A percentile compares a stretch with the other conserved stretches of the same genome.
Conservation (phyloP, 2,329 filamentous ascomycete genomes). For the Phyllosticta paracitricarpa region DNA sequence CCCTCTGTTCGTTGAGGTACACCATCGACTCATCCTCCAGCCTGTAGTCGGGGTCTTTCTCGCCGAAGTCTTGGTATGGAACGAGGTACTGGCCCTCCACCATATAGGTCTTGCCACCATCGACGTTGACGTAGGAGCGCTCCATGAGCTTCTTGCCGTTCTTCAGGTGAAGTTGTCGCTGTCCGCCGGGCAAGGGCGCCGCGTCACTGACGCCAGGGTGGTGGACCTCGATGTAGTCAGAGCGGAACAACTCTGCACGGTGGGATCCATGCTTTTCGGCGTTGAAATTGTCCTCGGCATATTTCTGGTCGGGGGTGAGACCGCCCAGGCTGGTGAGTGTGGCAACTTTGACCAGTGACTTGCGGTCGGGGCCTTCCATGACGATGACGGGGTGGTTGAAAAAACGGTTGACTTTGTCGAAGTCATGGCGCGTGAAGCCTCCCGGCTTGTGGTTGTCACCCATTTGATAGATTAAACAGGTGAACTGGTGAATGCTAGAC, state of each 20-base stretch:
- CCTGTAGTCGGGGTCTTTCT: background rate
- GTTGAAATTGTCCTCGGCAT: background rate
- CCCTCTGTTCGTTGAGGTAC: background rate
- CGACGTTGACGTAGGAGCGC: background rate
- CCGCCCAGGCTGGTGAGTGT: background rate
- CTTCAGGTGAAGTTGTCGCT: background rate
- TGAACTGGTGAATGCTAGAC: background rate
- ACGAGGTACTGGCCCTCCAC: background rate
- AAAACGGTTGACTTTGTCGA: background rate
- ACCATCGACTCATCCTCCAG: background rate
- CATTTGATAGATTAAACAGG: background rate
- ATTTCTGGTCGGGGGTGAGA: background rate
- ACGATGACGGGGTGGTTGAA: background rate
- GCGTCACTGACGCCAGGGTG: background rate
- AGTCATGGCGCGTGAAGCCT: background rate
- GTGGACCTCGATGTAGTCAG: background rate
- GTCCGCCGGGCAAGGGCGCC: background rate
- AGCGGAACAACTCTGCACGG: background rate
- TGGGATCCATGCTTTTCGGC: background rate
- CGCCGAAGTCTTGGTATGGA: background rate
- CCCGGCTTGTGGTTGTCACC: background rate
- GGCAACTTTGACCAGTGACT: background rate
- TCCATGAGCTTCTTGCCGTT: background rate
- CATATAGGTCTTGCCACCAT: background rate
- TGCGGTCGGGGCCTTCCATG: background rate